phyloP scores from a whole-genome alignment of 306 rosid genomes.

The Quercus suber region DNA sequence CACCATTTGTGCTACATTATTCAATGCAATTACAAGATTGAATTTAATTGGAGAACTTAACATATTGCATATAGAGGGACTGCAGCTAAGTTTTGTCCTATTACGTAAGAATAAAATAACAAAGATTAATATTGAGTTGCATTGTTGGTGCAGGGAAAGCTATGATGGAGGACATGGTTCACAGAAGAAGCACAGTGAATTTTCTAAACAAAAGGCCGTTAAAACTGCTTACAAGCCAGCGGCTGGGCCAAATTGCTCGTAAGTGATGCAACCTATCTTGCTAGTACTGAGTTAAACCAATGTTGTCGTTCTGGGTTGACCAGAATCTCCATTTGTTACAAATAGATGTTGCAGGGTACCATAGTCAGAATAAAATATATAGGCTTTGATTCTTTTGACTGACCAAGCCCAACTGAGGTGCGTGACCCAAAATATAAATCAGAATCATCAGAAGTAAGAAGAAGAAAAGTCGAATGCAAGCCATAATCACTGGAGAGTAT shows the following conservation, averaged over 20 bases:
- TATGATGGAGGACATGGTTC: slow-evolving; percentile 39
- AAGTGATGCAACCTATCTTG: slow-evolving; percentile 37
- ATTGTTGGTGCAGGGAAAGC: slow-evolving; percentile 43
- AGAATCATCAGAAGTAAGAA: background rate
- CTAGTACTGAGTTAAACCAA: background rate
- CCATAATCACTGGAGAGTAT: background rate
- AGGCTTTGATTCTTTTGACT: background rate
- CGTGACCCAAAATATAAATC: background rate
- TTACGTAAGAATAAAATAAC: background rate
- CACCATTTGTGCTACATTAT: too few species aligned
- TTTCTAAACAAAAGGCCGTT: slow-evolving; percentile 26
- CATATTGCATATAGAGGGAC: too few species aligned
- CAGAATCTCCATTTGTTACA: background rate
- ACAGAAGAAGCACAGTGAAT: slow-evolving; percentile 35
- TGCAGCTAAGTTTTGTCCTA: too few species aligned
- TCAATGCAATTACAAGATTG: too few species aligned
- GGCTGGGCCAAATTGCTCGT: slow-evolving; percentile 82
- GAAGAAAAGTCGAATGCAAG: background rate
- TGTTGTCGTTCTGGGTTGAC: background rate
- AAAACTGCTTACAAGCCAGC: slow-evolving; percentile 41
- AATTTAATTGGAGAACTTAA: too few species aligned
- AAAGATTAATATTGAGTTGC: background rate
- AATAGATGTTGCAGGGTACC: background rate
- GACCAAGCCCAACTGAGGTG: background rate
- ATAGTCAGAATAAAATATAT: background rate